These are phyloP conservation scores for Wickerhamomyces pijperi DNA, from an alignment of 805 yeast species.

Conservation along the genomic window DNA sequence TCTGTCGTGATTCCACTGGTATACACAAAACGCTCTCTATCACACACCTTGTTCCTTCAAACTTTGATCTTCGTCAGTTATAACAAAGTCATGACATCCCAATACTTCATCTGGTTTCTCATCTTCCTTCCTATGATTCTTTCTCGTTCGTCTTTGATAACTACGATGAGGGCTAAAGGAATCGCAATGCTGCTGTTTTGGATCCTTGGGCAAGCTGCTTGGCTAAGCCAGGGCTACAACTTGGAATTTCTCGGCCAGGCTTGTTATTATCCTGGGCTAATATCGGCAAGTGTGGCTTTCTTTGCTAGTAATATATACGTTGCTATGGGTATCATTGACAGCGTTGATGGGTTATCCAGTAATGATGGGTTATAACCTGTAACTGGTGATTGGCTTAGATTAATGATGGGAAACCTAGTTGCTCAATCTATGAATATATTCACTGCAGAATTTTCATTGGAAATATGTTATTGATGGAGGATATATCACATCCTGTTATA, in stretches of 20 bases:
- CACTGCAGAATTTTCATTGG: too few species aligned
- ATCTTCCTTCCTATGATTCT: constrained; percentile 72
- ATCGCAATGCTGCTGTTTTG: constrained; percentile 38
- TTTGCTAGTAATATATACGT: constrained; percentile 53
- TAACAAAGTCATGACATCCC: constrained; percentile 85
- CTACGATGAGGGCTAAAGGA: constrained; percentile 25
- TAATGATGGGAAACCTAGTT: too few species aligned
- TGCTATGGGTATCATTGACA: constrained; percentile 43
- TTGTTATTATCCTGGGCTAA: constrained; percentile 50
- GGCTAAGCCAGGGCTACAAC: constrained; percentile 72
- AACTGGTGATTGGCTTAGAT: too few species aligned
- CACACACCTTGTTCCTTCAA: constrained; percentile 57
- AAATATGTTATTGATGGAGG: too few species aligned
- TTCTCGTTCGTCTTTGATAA: constrained; percentile 29
- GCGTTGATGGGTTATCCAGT: constrained; percentile 14
- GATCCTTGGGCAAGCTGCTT: constrained; percentile 59
- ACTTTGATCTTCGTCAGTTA: constrained; percentile 69
- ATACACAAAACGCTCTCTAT: constrained; percentile 30
- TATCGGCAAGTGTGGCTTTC: constrained; percentile 44
- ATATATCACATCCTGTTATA: too few species aligned
- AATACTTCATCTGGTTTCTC: constrained; percentile 91
- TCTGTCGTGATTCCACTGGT: constrained; percentile 46
- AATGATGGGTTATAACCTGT: not conserved
- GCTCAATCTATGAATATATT: too few species aligned
- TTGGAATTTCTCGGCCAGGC: constrained; percentile 70